phyloP scores from a whole-genome alignment of 768 basidiomycete species.

The Gymnopilus junonius region DNA sequence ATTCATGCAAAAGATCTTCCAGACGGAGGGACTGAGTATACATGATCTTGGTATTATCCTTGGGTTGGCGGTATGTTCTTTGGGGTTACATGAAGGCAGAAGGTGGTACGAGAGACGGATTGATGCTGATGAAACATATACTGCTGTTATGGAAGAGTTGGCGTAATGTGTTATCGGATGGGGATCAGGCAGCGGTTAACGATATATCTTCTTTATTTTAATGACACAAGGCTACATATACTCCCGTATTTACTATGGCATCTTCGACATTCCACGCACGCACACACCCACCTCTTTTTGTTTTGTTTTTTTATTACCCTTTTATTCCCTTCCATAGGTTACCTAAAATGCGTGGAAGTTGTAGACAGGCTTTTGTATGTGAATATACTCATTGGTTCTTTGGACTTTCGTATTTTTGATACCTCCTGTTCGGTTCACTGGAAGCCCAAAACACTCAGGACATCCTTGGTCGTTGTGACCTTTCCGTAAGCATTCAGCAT shows the following conservation, averaged over 20 bases:
- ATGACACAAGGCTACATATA: background rate
- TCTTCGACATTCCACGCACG: background rate
- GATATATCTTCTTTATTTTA: background rate
- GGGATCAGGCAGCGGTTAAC: background rate
- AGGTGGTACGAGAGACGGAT: conserved; percentile 75
- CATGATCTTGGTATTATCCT: conserved; percentile 77
- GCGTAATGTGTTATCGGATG: conserved; percentile 40
- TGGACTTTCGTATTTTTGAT: background rate
- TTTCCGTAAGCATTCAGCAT: background rate
- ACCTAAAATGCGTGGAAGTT: background rate
- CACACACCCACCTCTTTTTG: background rate
- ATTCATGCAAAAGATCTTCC: conserved; percentile 90
- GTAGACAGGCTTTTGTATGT: background rate
- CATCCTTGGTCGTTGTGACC: background rate
- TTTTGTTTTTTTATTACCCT: background rate
- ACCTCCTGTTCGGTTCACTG: too few species aligned
- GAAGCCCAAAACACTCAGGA: background rate
- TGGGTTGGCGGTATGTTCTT: conserved; percentile 64
- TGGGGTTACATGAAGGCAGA: conserved; percentile 77
- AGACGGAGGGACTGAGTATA: conserved; percentile 79
- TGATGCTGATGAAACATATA: conserved; percentile 57
- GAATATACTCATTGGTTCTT: background rate
- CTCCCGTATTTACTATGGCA: background rate
- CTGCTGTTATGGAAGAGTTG: conserved; percentile 59
- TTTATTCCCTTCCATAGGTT: background rate